Base-by-base conservation (phyloP, 2,329 filamentous ascomycete species). In the Aspergillus thermomutatus region DNA sequence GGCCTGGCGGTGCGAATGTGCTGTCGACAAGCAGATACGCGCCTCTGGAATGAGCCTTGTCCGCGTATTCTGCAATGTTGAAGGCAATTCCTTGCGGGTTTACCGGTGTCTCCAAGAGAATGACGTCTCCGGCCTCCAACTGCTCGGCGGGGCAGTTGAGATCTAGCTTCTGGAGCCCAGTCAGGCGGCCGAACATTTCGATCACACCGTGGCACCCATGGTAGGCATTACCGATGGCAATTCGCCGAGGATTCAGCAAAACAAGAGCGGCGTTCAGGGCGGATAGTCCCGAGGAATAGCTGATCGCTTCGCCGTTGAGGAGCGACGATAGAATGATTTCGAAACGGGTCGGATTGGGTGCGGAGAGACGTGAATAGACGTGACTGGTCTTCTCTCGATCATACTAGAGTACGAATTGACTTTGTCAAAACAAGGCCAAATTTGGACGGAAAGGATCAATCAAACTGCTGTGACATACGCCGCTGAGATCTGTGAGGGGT, bases 121-220 rank as follows among this genome's bases (percentile, higher is more conserved):
- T 82, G 3, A 97, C 79, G 72, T 97, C 94, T 2, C 93, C 93
- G 3, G 83, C 77, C 25, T 86, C 81, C 2, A 97, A 80, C 34
- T 86, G 83, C 43, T 84, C 83, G 14, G 82, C 79, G 8, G 85
- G 79, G 68, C 86, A 90, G 66, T 88, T 83, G 14, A 97, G 82
- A 23, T 87, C 82, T 2, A 97, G 80, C 63, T 88, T 83, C 70
- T 87, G 75, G 26, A 96, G 83, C 0, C 89, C 88, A 26, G 87
- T 91, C 50, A 97, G 84, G 61, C 91, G 90, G 57, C 82, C 75
- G 63, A 95, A 81, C 54, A 97, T 77, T 31, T 75, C 75, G 65
- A 97, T 83, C 28, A 96, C 90, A 59, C 90, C 91, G 73, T 96
- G 91, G 75, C 91, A 96, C 66, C 94, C 94, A 77, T 97, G 94